Evolutionary conservation across 441 rosid species (phyloP).

Genomic region (Euphorbia celastroides): DNA sequence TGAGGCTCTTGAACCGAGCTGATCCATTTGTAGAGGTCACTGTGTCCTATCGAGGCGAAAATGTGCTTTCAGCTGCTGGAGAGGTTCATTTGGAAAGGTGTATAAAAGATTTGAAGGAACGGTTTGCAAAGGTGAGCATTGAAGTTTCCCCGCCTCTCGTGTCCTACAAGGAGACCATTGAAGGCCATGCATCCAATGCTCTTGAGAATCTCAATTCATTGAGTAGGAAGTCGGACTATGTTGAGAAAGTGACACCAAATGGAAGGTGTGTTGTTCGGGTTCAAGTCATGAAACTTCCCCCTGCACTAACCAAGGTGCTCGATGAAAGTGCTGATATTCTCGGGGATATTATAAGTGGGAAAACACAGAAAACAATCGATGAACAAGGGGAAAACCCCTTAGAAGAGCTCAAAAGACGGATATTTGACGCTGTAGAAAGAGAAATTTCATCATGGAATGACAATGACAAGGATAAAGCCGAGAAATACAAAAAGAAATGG

Average conservation of each 20-base stretch:
- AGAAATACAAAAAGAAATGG: constrained; percentile 71
- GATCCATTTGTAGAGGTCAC: constrained; percentile 93
- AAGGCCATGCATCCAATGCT: constrained; percentile 50
- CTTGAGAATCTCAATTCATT: constrained; percentile 58
- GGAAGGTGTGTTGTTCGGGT: constrained; percentile 71
- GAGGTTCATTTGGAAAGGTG: constrained; percentile 96
- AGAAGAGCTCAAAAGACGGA: constrained; percentile 42
- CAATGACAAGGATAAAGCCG: constrained; percentile 51
- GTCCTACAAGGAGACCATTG: constrained; percentile 85
- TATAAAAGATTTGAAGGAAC: constrained; percentile 76
- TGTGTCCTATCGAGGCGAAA: constrained; percentile 88
- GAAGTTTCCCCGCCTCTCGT: constrained; percentile 92
- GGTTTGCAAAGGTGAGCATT: constrained; percentile 80
- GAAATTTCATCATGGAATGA: constrained; percentile 42
- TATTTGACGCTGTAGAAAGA: constrained; percentile 52
- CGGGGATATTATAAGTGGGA: constrained; percentile 62
- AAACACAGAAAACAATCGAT: constrained; percentile 31
- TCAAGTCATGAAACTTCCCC: constrained; percentile 76
- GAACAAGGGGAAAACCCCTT: constrained; percentile 45
- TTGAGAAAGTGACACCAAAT: constrained; percentile 73
- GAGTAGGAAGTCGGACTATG: constrained; percentile 47
- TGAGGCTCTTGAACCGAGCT: constrained; percentile 81
- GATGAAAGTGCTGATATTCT: constrained; percentile 73
- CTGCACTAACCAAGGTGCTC: constrained; percentile 65
- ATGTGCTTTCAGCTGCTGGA: constrained; percentile 92